Percentiles rank a stretch among this genome's conserved stretches.
Evolutionary conservation across 108 stramenopile genomes (phyloP).

Genomic region (Skeletonema tropicum): DNA sequence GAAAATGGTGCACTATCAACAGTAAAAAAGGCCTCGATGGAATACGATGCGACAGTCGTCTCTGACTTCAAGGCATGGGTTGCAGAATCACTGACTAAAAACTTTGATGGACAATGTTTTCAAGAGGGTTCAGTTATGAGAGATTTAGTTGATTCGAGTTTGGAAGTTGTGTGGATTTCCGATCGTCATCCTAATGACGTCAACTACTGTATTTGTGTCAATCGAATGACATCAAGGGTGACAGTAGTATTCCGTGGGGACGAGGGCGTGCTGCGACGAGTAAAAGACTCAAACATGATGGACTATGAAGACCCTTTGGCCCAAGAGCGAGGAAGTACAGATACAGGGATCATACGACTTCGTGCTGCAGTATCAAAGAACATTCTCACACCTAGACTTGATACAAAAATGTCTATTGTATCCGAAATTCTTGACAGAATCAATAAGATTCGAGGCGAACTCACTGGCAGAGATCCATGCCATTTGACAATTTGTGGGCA

Average conservation of each 20-base stretch:
- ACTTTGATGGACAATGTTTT: slow-evolving; percentile 9
- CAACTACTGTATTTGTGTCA: slow-evolving; percentile 26
- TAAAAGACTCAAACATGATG: slow-evolving; percentile 12
- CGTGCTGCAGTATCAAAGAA: slow-evolving; percentile 8
- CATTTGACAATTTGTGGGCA: slow-evolving; percentile 19
- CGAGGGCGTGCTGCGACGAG: slow-evolving; percentile 11
- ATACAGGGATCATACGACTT: slow-evolving; percentile 11
- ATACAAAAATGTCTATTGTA: slow-evolving; percentile 13
- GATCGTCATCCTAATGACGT: slow-evolving; percentile 25
- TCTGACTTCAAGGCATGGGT: slow-evolving; percentile 21
- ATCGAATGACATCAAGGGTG: background rate
- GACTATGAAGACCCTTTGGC: slow-evolving; percentile 12
- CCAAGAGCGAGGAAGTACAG: slow-evolving; percentile 8
- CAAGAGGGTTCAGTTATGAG: slow-evolving; percentile 23
- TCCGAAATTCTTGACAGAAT: slow-evolving; percentile 8
- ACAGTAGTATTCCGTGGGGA: slow-evolving; percentile 15
- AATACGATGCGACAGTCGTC: slow-evolving; percentile 3
- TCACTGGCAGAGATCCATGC: slow-evolving; percentile 2
- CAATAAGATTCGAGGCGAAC: slow-evolving; percentile 11
- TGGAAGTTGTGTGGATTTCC: slow-evolving; percentile 25
- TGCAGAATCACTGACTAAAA: slow-evolving; percentile 10
- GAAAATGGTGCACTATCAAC: background rate
- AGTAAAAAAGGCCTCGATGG: background rate
- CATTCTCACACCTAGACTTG: slow-evolving; percentile 12
- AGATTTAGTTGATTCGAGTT: slow-evolving; percentile 8